phyloP scores from a whole-genome alignment of 768 basidiomycete genomes.

The Boletus coccyginus region DNA sequence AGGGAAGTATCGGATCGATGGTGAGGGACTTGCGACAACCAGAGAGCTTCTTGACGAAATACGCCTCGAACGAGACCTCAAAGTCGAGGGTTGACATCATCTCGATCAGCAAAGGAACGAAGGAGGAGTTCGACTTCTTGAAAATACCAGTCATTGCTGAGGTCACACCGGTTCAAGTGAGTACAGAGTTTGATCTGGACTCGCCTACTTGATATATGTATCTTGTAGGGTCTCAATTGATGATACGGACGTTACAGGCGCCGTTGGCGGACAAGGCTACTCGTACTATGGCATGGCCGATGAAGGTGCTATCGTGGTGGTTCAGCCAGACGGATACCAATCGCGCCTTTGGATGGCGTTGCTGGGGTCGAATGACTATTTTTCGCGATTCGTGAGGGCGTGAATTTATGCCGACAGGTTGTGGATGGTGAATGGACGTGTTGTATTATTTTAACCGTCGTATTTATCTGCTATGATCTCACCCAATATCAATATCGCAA shows the following conservation, averaged over 20 bases:
- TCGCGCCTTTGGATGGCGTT: slow-evolving; percentile 45
- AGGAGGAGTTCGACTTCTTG: slow-evolving; percentile 32
- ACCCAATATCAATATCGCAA: too few species aligned
- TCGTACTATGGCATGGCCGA: neutral
- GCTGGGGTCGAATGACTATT: slow-evolving; percentile 1
- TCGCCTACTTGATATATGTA: neutral
- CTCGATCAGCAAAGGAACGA: slow-evolving; percentile 29
- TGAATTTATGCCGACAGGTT: too few species aligned
- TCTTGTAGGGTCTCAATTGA: slow-evolving; percentile 49
- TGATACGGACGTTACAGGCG: slow-evolving; percentile 44
- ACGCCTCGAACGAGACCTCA: slow-evolving; percentile 18
- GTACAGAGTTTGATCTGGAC: slow-evolving; percentile 1
- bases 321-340: slow-evolving; percentile 48
- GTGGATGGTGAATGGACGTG: too few species aligned
- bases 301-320: slow-evolving; percentile 28
- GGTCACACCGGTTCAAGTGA: slow-evolving; percentile 44
- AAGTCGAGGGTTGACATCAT: slow-evolving; percentile 31
- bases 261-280: slow-evolving; percentile 37
- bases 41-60: slow-evolving; percentile 27
- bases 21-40: slow-evolving; percentile 27
- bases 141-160: slow-evolving; percentile 32
- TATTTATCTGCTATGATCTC: too few species aligned
- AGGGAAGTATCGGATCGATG: slow-evolving; percentile 22
- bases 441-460: too few species aligned
- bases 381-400: too few species aligned